Evolutionary conservation across 2,329 filamentous ascomycete genomes (phyloP), one percentile per base, ranked within the genome.

Genomic region (Lomentospora prolificans): DNA sequence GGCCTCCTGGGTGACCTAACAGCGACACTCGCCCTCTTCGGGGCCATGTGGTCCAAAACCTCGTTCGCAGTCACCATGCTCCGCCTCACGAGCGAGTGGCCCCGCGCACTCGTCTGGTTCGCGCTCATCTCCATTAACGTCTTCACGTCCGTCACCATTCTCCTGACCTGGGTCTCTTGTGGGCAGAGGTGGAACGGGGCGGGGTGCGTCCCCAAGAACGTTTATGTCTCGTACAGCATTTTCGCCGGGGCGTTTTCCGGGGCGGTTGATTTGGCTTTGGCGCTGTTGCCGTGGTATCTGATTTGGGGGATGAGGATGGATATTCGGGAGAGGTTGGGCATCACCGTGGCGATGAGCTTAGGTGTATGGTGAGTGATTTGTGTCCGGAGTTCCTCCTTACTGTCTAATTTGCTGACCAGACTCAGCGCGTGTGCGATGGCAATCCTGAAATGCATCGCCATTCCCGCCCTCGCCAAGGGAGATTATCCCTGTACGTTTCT

Each of bases 21-120:
- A 14, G 51, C 30, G 14, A 39, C 30, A 8, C 41, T 53, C 19
- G 33, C 33, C 14, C n/a, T 53, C 12, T 14, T 39, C 2, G 22
- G 24, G 3, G 24, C n/a, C 5, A 58, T 61, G 4, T 62, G 58
- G 60, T 62, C 61, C 58, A 66, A 66, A 55, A 64, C 63, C 0
- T 65, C 64, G 2, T 65, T 67, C 50, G 62, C 63, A 33, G 39
- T 65, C 50, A 65, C 64, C 19, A 57, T 68, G 14, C 59, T 67
- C 41, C 66, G 66, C 39, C 60, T 65, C 25, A 55, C 55, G 7
- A 60, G 61, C 14, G 55, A 50, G 17, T 61, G 61, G 57, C 62
- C 64, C 58, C 58, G 57, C 36, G 48, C 52, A 10, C 30, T 64
- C 24, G 58, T 67, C 30, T 67, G 64, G 65, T 58, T 60, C 57